Base-by-base conservation (phyloP, 139 green algal species). In the Coelastrella sp. region DNA sequence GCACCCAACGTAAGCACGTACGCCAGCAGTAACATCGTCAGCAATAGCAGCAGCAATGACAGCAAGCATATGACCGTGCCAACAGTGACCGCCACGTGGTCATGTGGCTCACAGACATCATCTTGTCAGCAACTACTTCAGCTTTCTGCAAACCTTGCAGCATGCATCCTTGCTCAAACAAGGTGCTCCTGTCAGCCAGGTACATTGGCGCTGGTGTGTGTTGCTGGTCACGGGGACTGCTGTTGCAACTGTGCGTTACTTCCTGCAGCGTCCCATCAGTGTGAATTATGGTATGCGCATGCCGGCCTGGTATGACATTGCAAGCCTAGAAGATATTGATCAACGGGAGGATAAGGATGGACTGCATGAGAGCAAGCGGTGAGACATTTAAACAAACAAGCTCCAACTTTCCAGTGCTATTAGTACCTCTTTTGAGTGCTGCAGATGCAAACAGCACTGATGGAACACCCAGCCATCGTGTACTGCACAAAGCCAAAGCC, bases 221-320 rank as follows among this genome's bases (percentile, higher is more conserved):
- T 7, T 70, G 56, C 49, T 70, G 35, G 35, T 49, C 35, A 49
- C 35, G 3, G 35, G 35, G 35, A n/a, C 81, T 84, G 78, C 74
- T 81, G 74, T 14, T n/a, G 5, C 17, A 20, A 6, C 58, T 9
- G 27, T 24, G 59, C 25, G 49, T 10, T 22, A 35, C 25, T 3
- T 19, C n/a, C 20, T 89, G 24, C 89, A 94, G 86, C 90, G 94
- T 0, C 82, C 94, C 17, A 95, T 97, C 75, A 94, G 91, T 10
- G 68, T 96, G 17, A 97, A 97, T 80, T 92, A 92, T 78, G 94
- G 95, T 63, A 96, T 96, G 94, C 60, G 20, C 8, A 96, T 96
- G 95, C 89, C 94, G 1, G 94, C 92, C 78, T 94, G 94, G 94
- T 96, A 94, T 72, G 93, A 96, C 92, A 95, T 96, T 61, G 73